Evolutionary conservation across 2,329 filamentous ascomycete species (phyloP), one percentile per base, ranked within the genome.

Genomic region (Xylariales sp.): DNA sequence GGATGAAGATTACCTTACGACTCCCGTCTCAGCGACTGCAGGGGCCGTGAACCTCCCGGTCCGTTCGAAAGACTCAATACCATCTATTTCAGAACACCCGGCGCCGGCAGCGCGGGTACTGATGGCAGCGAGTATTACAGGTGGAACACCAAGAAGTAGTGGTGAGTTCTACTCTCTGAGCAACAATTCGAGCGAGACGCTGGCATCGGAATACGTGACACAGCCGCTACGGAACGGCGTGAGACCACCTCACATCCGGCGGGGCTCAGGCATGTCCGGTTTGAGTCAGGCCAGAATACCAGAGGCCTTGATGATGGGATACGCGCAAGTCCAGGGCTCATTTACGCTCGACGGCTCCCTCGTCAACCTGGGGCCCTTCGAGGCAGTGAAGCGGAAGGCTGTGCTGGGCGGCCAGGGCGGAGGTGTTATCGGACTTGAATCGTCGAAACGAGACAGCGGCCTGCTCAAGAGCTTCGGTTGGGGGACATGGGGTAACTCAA

Each of bases 261-360:
- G 68, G 37, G 65, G 63, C 46, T 72, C 75, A 20, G 66, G 62
- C 38, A 55, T 73, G 41, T 55, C 61, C 46, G 62, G 48, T 40
- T 58, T 61, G 44, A 64, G 67, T 47, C 66, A 68, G 34, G 59
- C 69, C 29, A 70, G 66, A 52, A 60, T 71, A 28, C 81, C 87
- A 1, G 90, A 97, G 59, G 83, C 84, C 1, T 68, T 98, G 40
- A 94, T 98, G 81, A 98, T 98, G 93, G 93, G 90, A 0, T 98
- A 95, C 63, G 91, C 88, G 3, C 93, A 98, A 54, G 80, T 97
- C 3, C 86, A 88, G 62, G 93, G 93, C 4, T 90, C 87, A 0
- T 98, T 98, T 53, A 88, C 82, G 0, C 68, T 98, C 5, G 93
- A 98, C 57, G 89, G 89, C 1, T 95, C 93, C 2, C 69, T 98